Evolutionary conservation across 192 early-diverging fungal species (phyloP), one percentile per base, ranked within the genome.

Genomic region (Podila horticola): DNA sequence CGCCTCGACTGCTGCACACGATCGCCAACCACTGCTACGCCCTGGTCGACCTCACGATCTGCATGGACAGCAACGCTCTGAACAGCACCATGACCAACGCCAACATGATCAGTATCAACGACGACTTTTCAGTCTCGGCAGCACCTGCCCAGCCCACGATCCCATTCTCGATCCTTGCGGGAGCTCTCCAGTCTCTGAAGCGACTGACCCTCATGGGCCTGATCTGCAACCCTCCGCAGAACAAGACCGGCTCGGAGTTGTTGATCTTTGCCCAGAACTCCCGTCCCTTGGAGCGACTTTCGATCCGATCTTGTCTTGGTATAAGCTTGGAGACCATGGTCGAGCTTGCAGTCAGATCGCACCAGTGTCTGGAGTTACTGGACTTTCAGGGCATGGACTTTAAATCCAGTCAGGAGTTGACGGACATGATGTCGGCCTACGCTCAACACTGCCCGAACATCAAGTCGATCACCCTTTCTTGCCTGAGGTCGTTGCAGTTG

Each of bases 21-120:
- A 72, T 81, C 29, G 77, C 77, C 52, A 64, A 73, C 49, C 62
- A 73, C 50, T 81, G 77, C 57, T 73, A 61, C 64, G 77, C 77
- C 7, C 67, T 81, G 12, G 77, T 69, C 30, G 77, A 81, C 58
- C 70, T 81, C 5, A 81, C 66, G 0, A 69, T 81, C 20, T 81
- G 77, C 62, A 72, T 81, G 62, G 77, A 81, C 48, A 81, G 60
- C 22, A 81, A 69, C 13, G 38, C 57, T 10, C 2, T 55, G n/a
- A 55, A 55, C 24, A 26, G 52, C n/a, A 24, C 52, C n/a, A 55
- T 55, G 52, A 24, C 5, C 64, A 38, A 20, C 67, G 8, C 15
- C 30, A 29, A 58, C 58, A 8, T 28, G 8, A 20, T 34, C 62
- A 13, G 15, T 31, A 10, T 51, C 19, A 55, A 17, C 9, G 12